phyloP scores from a whole-genome alignment of 352 stramenopile genomes.

The Pythium oligandrum region DNA sequence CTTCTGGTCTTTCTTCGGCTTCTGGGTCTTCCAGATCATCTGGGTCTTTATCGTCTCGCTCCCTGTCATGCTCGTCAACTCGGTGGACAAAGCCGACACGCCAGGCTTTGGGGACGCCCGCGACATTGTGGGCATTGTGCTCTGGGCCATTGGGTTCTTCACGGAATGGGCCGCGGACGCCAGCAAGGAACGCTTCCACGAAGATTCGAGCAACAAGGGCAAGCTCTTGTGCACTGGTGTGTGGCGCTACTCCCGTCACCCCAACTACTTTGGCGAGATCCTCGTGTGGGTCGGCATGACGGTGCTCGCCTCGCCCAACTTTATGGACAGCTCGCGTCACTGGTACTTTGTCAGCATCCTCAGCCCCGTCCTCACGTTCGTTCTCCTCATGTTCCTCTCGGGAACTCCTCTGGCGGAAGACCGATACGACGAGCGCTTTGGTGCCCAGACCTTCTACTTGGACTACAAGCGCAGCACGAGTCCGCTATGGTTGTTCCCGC shows the following conservation, averaged over 20 bases:
- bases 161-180: constrained; percentile 56
- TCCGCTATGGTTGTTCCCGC: constrained; percentile 46
- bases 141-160: constrained; percentile 56
- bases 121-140: constrained; percentile 36
- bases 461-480: constrained; percentile 66
- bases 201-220: constrained; percentile 36
- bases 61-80: constrained; percentile 61
- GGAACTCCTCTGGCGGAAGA: constrained; percentile 62
- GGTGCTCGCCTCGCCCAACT: constrained; percentile 34
- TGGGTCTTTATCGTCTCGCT: constrained; percentile 77
- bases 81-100: constrained; percentile 19
- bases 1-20: constrained; percentile 60
- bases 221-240: constrained; percentile 58
- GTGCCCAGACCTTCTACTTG: constrained; percentile 41
- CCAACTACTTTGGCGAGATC: constrained; percentile 94
- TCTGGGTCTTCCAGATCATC: constrained; percentile 81
- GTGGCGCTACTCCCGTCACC: constrained; percentile 88
- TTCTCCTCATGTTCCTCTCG: constrained; percentile 70
- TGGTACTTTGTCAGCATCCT: constrained; percentile 48
- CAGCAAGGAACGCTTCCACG: constrained; percentile 59
- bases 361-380: constrained; percentile 45
- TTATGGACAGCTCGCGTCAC: constrained; percentile 20
- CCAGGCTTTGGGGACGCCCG: constrained; percentile 27
- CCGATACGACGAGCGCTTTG: constrained; percentile 60
- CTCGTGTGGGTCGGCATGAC: constrained; percentile 79